Percentiles rank a stretch among this genome's conserved stretches.
phyloP scores from a whole-genome alignment of 176 grass and related monocot genomes.

The Triticum monococcum region DNA sequence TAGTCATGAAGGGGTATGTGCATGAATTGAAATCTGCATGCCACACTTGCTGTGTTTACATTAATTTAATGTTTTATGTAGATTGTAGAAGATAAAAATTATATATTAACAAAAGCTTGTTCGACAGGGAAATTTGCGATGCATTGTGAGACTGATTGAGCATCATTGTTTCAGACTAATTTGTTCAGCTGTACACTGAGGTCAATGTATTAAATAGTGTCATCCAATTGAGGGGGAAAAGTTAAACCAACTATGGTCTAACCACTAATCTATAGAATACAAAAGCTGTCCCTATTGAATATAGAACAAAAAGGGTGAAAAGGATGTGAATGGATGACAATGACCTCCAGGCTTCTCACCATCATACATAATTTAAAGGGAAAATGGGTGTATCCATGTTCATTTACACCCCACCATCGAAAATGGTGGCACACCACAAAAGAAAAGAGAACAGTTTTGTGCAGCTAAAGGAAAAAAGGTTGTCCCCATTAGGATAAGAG shows the following conservation, averaged over 20 bases:
- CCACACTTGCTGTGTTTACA: neutral
- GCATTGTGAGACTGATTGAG: neutral
- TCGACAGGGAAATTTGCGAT: neutral
- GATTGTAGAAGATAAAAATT: neutral
- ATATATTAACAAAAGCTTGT: neutral
- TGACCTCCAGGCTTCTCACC: neutral
- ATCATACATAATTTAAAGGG: neutral
- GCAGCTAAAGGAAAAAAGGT: neutral
- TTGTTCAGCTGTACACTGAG: neutral
- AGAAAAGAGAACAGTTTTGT: neutral
- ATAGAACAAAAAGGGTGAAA: constrained; percentile 1
- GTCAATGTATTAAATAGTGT: neutral
- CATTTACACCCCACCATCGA: constrained; percentile 14
- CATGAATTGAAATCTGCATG: neutral
- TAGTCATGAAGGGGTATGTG: neutral
- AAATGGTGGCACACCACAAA: neutral
- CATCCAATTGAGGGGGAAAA: neutral
- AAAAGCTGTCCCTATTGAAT: constrained; percentile 1
- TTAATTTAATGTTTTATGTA: neutral
- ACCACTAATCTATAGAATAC: neutral
- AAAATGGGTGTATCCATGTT: neutral
- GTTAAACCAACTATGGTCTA: neutral
- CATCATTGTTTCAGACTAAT: neutral
- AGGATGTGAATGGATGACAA: constrained; percentile 21
- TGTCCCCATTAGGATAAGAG: neutral